Conservation (phyloP, 805 yeast species). For the Torulaspora quercuum region DNA sequence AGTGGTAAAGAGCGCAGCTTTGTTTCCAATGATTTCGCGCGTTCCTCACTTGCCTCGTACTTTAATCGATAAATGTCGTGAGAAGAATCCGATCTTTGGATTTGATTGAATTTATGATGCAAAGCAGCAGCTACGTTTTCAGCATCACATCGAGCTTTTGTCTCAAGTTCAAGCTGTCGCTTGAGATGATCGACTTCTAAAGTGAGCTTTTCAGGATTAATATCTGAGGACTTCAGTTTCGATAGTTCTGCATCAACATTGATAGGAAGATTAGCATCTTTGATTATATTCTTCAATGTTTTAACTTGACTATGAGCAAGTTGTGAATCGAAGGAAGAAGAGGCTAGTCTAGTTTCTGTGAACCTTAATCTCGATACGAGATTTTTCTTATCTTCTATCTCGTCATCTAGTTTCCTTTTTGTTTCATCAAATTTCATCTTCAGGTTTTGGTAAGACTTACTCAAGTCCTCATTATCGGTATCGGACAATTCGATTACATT, state of each 20-base stretch:
- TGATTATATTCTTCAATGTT: slow-evolving; percentile 35
- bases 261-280: slow-evolving; percentile 26
- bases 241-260: slow-evolving; percentile 27
- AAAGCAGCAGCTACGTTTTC: slow-evolving; percentile 40
- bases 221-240: slow-evolving; percentile 21
- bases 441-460: slow-evolving; percentile 39
- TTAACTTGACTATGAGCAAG: slow-evolving; percentile 44
- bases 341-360: slow-evolving; percentile 60
- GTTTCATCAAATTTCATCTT: slow-evolving; percentile 52
- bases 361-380: slow-evolving; percentile 55
- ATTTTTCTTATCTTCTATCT: slow-evolving; percentile 42
- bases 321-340: slow-evolving; percentile 59
- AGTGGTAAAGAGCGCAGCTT: slow-evolving; percentile 29
- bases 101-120: slow-evolving; percentile 25
- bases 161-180: slow-evolving; percentile 49
- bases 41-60: slow-evolving; percentile 47
- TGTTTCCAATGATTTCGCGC: slow-evolving; percentile 41
- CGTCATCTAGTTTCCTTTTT: slow-evolving; percentile 47
- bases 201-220: slow-evolving; percentile 32
- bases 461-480: slow-evolving; percentile 18
- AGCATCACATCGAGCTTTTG: slow-evolving; percentile 48
- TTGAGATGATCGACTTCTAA: slow-evolving; percentile 50
- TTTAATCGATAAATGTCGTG: slow-evolving; percentile 44
- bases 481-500: slow-evolving; percentile 9
- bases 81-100: slow-evolving; percentile 31